Evolutionary conservation across 176 grass and related monocot species (phyloP).

Genomic region (Thinopyrum elongatum): DNA sequence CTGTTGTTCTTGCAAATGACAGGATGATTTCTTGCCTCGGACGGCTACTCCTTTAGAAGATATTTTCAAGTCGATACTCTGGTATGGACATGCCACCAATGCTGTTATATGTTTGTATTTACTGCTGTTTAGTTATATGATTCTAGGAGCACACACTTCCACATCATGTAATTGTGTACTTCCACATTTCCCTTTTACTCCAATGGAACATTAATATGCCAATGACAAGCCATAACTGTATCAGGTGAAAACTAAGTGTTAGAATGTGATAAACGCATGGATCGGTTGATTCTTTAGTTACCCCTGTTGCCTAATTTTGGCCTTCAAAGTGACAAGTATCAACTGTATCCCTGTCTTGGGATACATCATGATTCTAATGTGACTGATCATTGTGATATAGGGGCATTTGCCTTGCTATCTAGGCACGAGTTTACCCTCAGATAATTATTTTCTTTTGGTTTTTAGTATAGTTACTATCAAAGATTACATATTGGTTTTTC

Average conservation of each 20-base stretch:
- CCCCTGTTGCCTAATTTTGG: neutral
- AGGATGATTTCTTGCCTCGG: slow-evolving; percentile 96
- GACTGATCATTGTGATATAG: neutral
- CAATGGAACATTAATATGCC: neutral
- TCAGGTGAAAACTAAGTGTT: neutral
- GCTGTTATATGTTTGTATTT: neutral
- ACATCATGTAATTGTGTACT: neutral
- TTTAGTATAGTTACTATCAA: neutral
- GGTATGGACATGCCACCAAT: slow-evolving; percentile 30
- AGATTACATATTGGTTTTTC: neutral
- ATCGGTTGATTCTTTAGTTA: neutral
- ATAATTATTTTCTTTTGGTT: neutral
- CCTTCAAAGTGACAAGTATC: neutral
- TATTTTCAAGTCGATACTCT: slow-evolving; percentile 95
- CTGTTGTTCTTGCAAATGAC: slow-evolving; percentile 22
- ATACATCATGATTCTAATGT: neutral
- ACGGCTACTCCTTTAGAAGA: slow-evolving; percentile 91
- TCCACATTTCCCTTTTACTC: neutral
- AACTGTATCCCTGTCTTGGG: neutral
- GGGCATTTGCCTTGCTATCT: neutral
- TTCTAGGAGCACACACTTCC: neutral
- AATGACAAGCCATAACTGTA: neutral
- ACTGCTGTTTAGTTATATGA: neutral
- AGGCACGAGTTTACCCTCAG: neutral
- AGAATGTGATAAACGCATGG: neutral